Base-by-base conservation (phyloP, 2,329 filamentous ascomycete genomes). In the Mariannaea sp. region DNA sequence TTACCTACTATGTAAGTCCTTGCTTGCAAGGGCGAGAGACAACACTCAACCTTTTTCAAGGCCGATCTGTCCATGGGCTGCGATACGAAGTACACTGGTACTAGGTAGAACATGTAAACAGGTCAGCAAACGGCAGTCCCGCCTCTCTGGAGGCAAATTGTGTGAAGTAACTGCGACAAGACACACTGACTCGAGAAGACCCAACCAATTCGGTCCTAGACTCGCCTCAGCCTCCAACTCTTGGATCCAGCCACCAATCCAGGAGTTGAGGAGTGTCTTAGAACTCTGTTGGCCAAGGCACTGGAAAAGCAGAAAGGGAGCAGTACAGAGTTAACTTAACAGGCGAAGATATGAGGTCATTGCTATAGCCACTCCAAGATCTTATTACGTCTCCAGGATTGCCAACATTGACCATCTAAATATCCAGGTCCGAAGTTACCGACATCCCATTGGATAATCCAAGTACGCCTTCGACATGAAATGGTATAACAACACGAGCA, bases 1-100 rank as follows among this genome's bases (percentile, higher is more conserved):
- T 66, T 60, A 49, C 49, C 56, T 63, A n/a, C 56, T 29, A 55
- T n/a, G 44, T n/a, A 20, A 27, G 19, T 19, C 33, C 16, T 38
- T 47, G 24, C 27, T 29, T 29, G 26, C 26, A 29, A 29, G 26
- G 12, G 26, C 26, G 26, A 29, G 26, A 29, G 26, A 29, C 12
- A 29, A 29, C 13, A 32, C 9, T 12, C 10, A 4, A 32, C 33
- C 39, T 41, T 24, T 10, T 29, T 51, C 56, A 27, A 55, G 59
- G 53, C 32, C 48, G 48, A 49, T 53, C 55, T 35, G 47, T 49
- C 43, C 26, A n/a, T n/a, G n/a, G n/a, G n/a, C n/a, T n/a, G n/a
- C n/a, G n/a, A n/a, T n/a, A n/a, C n/a, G n/a, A n/a, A n/a, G n/a
- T n/a, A n/a, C n/a, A n/a, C n/a, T n/a, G n/a, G n/a, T n/a, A n/a